These are phyloP conservation scores for Aspergillus thermomutatus DNA, from an alignment of 2,329 filamentous ascomycete species.

Conservation along the genomic window DNA sequence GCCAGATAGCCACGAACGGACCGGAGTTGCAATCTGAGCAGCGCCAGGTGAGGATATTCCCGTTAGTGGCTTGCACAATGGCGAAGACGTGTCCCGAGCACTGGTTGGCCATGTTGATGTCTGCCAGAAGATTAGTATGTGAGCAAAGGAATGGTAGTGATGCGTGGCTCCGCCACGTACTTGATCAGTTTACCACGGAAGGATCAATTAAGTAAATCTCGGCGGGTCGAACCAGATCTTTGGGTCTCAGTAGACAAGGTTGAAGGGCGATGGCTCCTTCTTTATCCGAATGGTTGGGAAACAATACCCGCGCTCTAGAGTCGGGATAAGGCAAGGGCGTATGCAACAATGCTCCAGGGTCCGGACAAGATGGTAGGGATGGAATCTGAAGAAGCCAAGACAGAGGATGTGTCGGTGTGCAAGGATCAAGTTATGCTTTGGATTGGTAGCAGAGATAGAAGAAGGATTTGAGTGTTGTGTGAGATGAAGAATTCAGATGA, in stretches of 20 bases:
- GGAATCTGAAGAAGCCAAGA: background rate
- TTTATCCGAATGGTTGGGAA: background rate
- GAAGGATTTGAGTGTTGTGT: constrained; percentile 3
- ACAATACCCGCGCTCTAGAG: background rate
- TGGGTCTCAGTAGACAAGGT: background rate
- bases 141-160: background rate
- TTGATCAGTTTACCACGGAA: background rate
- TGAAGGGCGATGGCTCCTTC: background rate
- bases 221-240: background rate
- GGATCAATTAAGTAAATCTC: background rate
- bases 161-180: constrained; percentile 1
- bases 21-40: constrained; percentile 42
- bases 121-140: constrained; percentile 3
- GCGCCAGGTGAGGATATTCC: constrained; percentile 43
- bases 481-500: constrained; percentile 5
- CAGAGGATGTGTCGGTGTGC: background rate
- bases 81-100: constrained; percentile 38
- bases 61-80: constrained; percentile 40
- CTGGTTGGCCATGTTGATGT: constrained; percentile 36
- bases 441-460: background rate
- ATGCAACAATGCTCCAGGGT: background rate
- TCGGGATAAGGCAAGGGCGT: background rate
- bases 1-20: constrained; percentile 42
- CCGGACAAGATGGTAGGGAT: background rate
- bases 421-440: background rate